Conservation (phyloP, 331 rosid species). For the Ulmus americana region DNA sequence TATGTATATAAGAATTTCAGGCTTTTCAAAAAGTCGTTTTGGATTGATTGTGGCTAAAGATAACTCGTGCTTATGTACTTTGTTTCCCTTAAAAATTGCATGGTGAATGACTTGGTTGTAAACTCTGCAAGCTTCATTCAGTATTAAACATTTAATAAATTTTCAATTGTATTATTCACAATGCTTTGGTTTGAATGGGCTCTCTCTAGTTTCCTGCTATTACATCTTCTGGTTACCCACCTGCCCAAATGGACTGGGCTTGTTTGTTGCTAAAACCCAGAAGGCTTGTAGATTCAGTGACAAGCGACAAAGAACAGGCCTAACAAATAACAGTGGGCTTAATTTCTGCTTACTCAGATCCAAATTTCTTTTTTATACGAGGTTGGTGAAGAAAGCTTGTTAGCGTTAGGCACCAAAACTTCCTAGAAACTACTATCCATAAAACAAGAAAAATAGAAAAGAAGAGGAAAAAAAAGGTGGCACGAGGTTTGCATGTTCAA, state of each 20-base stretch:
- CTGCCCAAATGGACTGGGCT: background rate
- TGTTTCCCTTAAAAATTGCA: background rate
- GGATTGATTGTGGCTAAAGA: background rate
- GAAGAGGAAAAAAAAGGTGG: background rate
- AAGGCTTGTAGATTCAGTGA: too few species aligned
- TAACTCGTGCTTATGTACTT: constrained; percentile 7
- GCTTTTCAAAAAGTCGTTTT: background rate
- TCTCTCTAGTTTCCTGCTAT: too few species aligned
- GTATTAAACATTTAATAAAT: too few species aligned
- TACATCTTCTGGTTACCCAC: too few species aligned
- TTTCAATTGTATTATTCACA: too few species aligned
- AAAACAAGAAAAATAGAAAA: background rate
- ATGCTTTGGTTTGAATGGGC: too few species aligned
- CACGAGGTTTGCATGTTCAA: background rate
- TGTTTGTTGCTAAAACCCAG: background rate
- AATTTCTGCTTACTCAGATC: background rate
- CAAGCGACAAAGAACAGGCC: too few species aligned
- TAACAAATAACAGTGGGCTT: background rate
- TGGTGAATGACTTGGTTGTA: too few species aligned
- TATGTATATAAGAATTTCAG: background rate
- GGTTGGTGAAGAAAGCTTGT: background rate
- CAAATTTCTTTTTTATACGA: background rate
- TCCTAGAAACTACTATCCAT: background rate
- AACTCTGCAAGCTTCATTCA: too few species aligned
- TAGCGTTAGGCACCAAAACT: background rate